Percentiles rank a stretch among this genome's conserved stretches.
Conservation (phyloP, 78 protist genomes). For the Corallochytrium limacisporum region DNA sequence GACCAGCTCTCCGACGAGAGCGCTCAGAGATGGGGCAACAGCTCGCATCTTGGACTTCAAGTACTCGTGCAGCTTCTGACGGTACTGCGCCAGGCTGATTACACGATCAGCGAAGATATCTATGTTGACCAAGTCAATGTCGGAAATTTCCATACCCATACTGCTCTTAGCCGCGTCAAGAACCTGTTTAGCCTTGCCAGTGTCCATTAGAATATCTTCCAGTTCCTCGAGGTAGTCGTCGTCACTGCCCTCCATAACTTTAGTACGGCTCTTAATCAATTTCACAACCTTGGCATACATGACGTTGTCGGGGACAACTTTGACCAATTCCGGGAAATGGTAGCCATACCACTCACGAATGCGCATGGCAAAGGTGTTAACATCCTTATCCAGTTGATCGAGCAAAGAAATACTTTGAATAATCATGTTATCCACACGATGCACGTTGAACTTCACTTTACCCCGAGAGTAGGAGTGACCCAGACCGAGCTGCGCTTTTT, state of each 20-base stretch:
- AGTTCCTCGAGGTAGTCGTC: conserved; percentile 24
- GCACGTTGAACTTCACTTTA: conserved; percentile 96
- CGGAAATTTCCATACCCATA: conserved; percentile 75
- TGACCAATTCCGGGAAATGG: conserved; percentile 98
- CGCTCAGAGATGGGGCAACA: conserved; percentile 92
- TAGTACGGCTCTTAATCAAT: conserved; percentile 16
- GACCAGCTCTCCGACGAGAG: conserved; percentile 86
- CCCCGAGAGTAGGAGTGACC: conserved; percentile 84
- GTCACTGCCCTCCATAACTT: not conserved
- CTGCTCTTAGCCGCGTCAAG: conserved; percentile 56
- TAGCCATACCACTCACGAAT: conserved; percentile 96
- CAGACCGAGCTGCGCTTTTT: conserved; percentile 82
- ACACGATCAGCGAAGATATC: conserved; percentile 71
- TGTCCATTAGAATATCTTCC: conserved; percentile 43
- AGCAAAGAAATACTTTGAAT: conserved; percentile 87
- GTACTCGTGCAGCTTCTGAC: conserved; percentile 54
- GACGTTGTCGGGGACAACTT: conserved; percentile 72
- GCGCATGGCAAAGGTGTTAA: conserved; percentile 93
- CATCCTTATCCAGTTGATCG: conserved; percentile 95
- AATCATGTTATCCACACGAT: conserved; percentile 97
- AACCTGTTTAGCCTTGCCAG: conserved; percentile 47
- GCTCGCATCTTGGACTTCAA: conserved; percentile 74
- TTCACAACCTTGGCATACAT: conserved; percentile 47
- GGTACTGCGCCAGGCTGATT: conserved; percentile 69
- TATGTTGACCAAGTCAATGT: conserved; percentile 66